Base-by-base conservation (phyloP, 2,329 filamentous ascomycete genomes). In the Ophiocordyceps polyrhachis-furcata region DNA sequence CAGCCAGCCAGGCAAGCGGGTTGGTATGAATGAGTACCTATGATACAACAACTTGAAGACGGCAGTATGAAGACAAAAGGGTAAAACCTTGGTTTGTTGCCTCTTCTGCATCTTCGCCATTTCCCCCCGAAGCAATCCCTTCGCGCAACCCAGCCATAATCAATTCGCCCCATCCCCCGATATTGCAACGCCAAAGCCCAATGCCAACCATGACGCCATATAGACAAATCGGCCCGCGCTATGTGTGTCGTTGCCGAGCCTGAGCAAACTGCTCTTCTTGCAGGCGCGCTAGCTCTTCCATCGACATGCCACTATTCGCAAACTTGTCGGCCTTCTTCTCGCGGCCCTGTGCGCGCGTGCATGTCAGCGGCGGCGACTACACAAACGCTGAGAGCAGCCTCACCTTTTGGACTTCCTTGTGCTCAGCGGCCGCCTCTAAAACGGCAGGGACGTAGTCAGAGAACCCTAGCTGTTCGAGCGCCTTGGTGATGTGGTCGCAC, bases 261-360 rank as follows among this genome's bases (percentile, higher is more conserved):
- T 78, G 80, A 40, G 83, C 80, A 63, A 98, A 96, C 52, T 95
- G 76, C 61, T 93, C 87, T 61, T 91, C 81, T 60, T 98, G 91
- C 56, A 94, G 76, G 43, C 81, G 74, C 46, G 91, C 76, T 43
- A 98, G 71, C 62, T 98, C 83, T 54, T 95, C 91, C 58, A 93
- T 79, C 0, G 83, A 83, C 66, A 96, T 73, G 45, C 89, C 89
- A 58, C 87, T 94, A 59, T 91, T 83, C 55, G 94, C 89, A 57
- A 96, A 87, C 66, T 96, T 96, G 63, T 88, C 93, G 51, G 88
- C 83, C 64, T 95, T 94, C 71, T 93, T 93, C 66, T 98, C 91
- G 42, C 89, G 83, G 28, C 83, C 85, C 86, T 94, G 48, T 17
- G 9, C 13, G 32, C 29, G 32, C 5, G n/a, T 15, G 8, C n/a